These are phyloP conservation scores for Pleurotus ostreatus DNA, from an alignment of 768 basidiomycete species.

Conservation along the genomic window DNA sequence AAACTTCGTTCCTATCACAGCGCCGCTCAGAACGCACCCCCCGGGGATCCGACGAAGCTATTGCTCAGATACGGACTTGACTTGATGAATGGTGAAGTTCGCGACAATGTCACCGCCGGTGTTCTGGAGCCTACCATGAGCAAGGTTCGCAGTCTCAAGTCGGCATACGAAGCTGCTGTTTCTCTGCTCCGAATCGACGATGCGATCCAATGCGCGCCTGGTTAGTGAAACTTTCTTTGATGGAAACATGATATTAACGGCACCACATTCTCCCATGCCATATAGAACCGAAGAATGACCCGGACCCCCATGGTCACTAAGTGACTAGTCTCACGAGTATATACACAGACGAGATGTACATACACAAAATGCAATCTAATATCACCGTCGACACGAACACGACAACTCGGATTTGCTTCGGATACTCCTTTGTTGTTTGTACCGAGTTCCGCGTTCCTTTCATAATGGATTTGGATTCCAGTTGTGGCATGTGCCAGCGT, in stretches of 20 bases:
- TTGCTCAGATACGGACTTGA: slow-evolving; percentile 93
- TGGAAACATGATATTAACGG: slow-evolving; percentile 12
- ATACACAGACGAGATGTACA: background rate
- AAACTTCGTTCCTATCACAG: slow-evolving; percentile 97
- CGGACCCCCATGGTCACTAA: slow-evolving; percentile 75
- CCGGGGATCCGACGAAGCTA: slow-evolving; percentile 86
- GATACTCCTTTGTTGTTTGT: too few species aligned
- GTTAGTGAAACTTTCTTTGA: slow-evolving; percentile 39
- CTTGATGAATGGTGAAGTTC: slow-evolving; percentile 88
- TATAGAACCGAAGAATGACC: slow-evolving; percentile 67
- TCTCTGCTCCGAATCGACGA: slow-evolving; percentile 94
- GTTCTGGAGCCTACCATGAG: slow-evolving; percentile 95
- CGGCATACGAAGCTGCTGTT: slow-evolving; percentile 94
- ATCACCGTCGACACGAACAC: too few species aligned
- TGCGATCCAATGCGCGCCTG: slow-evolving; percentile 87
- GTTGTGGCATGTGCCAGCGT: background rate
- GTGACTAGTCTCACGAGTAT: background rate
- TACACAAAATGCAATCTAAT: too few species aligned
- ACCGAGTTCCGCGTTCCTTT: too few species aligned
- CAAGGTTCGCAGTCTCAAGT: slow-evolving; percentile 96
- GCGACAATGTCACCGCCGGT: slow-evolving; percentile 92
- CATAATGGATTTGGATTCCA: too few species aligned
- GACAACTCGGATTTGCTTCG: too few species aligned
- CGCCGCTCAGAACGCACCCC: slow-evolving; percentile 89
- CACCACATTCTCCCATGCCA: background rate